Base-by-base conservation (phyloP, 139 green algal species). In the Tetraselmis chui region DNA sequence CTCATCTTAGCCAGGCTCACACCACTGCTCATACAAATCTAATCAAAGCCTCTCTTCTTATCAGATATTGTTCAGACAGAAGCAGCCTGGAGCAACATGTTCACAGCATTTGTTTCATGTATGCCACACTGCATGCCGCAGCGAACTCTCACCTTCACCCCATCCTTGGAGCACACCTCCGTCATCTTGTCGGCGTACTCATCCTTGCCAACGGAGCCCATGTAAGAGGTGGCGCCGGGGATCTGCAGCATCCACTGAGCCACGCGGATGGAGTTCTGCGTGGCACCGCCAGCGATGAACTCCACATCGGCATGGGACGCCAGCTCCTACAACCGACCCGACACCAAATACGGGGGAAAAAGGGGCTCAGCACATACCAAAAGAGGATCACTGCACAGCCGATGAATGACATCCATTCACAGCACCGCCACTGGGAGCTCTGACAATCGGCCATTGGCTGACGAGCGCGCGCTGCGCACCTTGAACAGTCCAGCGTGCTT, bases 241-340 rank as follows among this genome's bases (percentile, higher is more conserved):
- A 91, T 86, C 77, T 93, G 88, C 75, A 99, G 89, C 95, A 99
- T 97, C 97, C 97, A 99, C 89, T 99, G 97, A 31, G 93, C 94
- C n/a, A 99, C 89, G 30, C 97, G 92, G 31, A 97, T 97, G 32
- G 89, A 92, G 90, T 99, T 99, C 85, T 99, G 97, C 24, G 97
- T 99, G 32, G 97, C 97, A 28, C 97, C 97, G 31, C 97, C 97
- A 18, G 97, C 93, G 80, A 99, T 98, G 90, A 99, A 99, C 89
- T 98, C 93, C 1, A 98, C 95, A 24, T 87, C 83, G 30, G 88
- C 83, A 75, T 91, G 89, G 2, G 91, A 85, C 24, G 92, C 89
- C 59, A 99, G 91, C 87, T 97, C 94, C 91, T 96, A 90, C 80
- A 31, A 1, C 23, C 1, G 78, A 31, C 1, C 1, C 77, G 1